phyloP scores from a whole-genome alignment of 768 basidiomycete genomes.

The Clavaria fumosa region DNA sequence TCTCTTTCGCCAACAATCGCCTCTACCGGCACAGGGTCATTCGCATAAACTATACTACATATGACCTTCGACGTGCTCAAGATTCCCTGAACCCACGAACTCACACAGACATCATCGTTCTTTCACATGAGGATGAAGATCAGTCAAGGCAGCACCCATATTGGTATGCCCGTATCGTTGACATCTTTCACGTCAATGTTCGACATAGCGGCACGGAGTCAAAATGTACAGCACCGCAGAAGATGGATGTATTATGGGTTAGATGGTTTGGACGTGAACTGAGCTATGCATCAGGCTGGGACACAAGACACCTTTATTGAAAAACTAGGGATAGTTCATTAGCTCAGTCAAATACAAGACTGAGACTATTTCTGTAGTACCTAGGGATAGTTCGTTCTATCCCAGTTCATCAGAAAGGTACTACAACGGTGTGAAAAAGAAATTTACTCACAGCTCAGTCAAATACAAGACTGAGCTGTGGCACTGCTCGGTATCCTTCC shows the following conservation, averaged over 20 bases:
- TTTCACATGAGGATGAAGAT: constrained; percentile 7
- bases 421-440: constrained; percentile 13
- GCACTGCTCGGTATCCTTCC: constrained; percentile 10
- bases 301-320: too few relatives aligned
- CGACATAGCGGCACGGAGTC: neutral
- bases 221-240: neutral
- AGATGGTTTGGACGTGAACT: constrained; percentile 7
- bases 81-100: constrained; percentile 21
- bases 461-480: constrained; percentile 8
- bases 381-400: neutral
- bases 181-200: constrained; percentile 12
- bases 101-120: constrained; percentile 11
- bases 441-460: constrained; percentile 12
- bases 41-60: constrained; percentile 25
- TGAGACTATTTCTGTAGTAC: neutral
- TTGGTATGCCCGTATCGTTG: constrained; percentile 13
- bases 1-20: constrained; percentile 10
- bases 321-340: too few relatives aligned
- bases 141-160: constrained; percentile 8
- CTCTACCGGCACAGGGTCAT: constrained; percentile 12
- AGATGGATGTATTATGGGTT: constrained; percentile 7
- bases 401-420: too few relatives aligned
- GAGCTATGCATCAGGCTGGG: too few relatives aligned
- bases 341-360: neutral
- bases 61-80: constrained; percentile 23